These are phyloP conservation scores for Eimeria sp. DNA, from an alignment of 169 alveolate genomes.

Conservation along the genomic window DNA sequence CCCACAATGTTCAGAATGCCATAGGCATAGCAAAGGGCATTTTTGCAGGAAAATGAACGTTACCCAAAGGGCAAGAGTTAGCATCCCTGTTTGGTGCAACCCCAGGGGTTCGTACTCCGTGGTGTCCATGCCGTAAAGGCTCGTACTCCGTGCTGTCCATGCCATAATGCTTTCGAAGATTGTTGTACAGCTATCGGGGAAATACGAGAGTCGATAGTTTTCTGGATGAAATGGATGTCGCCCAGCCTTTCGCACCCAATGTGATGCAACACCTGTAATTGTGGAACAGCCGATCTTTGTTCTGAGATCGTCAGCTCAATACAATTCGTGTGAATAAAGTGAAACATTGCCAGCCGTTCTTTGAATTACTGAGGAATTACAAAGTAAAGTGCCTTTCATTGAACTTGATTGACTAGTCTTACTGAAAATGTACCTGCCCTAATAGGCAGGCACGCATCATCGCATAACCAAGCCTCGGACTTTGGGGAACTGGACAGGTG, in stretches of 20 bases:
- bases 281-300: neutral
- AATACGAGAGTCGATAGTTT: neutral
- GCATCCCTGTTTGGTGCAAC: neutral
- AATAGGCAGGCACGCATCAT: neutral
- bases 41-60: neutral
- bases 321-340: neutral
- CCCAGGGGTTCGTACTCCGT: neutral
- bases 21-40: neutral
- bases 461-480: constrained; percentile 71
- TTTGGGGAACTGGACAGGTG: constrained; percentile 60
- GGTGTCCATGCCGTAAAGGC: no score
- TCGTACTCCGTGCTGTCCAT: no score
- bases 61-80: neutral
- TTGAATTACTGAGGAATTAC: neutral
- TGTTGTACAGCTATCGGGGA: neutral
- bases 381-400: neutral
- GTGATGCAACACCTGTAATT: neutral
- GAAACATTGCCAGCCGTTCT: neutral
- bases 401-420: neutral
- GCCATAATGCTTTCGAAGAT: neutral
- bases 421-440: neutral
- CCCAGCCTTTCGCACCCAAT: neutral
- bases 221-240: neutral
- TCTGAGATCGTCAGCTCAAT: neutral
- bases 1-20: neutral